phyloP scores from a whole-genome alignment of 306 rosid species.

The Vachellia collinsii region DNA sequence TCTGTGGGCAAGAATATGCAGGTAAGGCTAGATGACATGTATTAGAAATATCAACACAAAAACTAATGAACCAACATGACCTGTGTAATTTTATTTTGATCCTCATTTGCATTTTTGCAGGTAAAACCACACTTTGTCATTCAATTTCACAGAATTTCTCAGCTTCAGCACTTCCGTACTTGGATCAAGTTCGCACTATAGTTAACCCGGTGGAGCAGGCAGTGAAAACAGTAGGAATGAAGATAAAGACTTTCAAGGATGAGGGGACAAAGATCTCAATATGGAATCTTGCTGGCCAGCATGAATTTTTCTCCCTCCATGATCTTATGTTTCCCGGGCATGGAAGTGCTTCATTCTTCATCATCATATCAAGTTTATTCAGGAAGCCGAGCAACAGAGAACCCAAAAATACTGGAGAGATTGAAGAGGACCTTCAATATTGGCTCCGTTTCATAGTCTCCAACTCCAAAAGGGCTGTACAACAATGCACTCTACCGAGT shows the following conservation, averaged over 20 bases:
- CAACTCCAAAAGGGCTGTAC: slow-evolving; percentile 80
- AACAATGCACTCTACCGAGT: slow-evolving; percentile 86
- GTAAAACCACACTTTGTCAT: slow-evolving; percentile 82
- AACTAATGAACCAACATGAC: slow-evolving; percentile 17
- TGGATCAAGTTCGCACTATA: slow-evolving; percentile 84
- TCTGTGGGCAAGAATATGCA: slow-evolving; percentile 93
- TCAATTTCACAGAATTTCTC: slow-evolving; percentile 79
- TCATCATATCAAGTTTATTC: slow-evolving; percentile 73
- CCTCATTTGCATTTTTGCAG: slow-evolving; percentile 52
- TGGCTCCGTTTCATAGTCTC: slow-evolving; percentile 97
- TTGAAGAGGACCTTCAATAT: slow-evolving; percentile 92
- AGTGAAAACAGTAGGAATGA: slow-evolving; percentile 75
- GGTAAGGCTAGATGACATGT: slow-evolving; percentile 46
- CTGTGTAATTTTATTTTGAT: not conserved
- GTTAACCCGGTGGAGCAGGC: slow-evolving; percentile 90
- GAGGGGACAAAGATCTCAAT: slow-evolving; percentile 78
- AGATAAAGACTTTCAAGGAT: slow-evolving; percentile 79
- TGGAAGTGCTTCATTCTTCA: slow-evolving; percentile 85
- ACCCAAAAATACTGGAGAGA: slow-evolving; percentile 68
- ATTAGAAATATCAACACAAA: not conserved
- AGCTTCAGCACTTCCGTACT: slow-evolving; percentile 64
- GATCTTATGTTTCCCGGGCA: slow-evolving; percentile 97
- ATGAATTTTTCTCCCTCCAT: slow-evolving; percentile 84
- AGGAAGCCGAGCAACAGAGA: slow-evolving; percentile 80
- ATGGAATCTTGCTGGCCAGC: slow-evolving; percentile 97